A percentile compares a stretch with the other conserved stretches of the same genome.
phyloP scores from a whole-genome alignment of 306 rosid genomes.

The Quercus alba region DNA sequence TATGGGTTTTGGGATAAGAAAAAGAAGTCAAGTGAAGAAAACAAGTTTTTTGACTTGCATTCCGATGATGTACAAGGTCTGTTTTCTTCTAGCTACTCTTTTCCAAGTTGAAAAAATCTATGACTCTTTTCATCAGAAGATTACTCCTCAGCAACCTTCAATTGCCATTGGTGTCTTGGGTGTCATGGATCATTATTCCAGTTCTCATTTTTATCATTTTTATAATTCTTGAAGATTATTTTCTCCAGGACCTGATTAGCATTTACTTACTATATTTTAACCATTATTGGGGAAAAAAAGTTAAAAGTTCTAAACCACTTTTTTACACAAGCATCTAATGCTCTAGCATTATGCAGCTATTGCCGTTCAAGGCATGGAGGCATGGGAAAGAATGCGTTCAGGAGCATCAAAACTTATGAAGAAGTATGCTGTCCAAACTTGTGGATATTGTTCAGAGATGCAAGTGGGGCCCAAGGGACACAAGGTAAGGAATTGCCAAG shows the following conservation, averaged over 20 bases:
- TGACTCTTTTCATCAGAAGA: neutral
- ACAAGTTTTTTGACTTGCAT: conserved; percentile 24
- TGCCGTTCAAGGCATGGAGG: conserved; percentile 59
- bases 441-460: conserved; percentile 76
- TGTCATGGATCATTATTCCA: neutral
- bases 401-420: conserved; percentile 60
- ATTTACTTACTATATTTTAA: neutral
- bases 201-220: neutral
- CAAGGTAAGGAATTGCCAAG: conserved; percentile 61
- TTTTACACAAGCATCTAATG: neutral
- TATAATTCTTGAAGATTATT: neutral
- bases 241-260: neutral
- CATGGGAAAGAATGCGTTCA: conserved; percentile 51
- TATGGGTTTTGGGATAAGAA: conserved; percentile 47
- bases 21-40: conserved; percentile 17
- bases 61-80: conserved; percentile 49
- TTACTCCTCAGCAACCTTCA: neutral
- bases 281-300: neutral
- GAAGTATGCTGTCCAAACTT: conserved; percentile 61
- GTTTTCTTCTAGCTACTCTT: conserved; percentile 2
- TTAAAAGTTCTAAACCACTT: neutral
- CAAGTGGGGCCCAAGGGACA: conserved; percentile 85
- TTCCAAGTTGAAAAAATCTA: neutral
- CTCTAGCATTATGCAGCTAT: conserved; percentile 31
- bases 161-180: neutral